Base-by-base conservation (phyloP, 495 filamentous ascomycete species). In the Aspergillus carlsbadensis region DNA sequence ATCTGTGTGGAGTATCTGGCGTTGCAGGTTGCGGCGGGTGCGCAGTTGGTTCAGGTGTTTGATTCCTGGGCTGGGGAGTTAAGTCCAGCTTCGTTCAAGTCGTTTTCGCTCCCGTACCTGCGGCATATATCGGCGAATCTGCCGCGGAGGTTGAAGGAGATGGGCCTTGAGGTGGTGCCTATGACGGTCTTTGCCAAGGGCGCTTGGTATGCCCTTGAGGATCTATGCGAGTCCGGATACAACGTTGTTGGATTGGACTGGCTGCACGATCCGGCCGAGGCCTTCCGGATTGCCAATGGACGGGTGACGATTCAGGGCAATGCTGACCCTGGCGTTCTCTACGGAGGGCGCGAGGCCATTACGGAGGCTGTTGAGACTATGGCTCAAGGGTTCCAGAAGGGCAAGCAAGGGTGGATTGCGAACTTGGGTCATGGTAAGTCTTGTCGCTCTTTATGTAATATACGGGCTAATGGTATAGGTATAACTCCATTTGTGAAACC, bases 111-210 rank as follows among this genome's bases (percentile, higher is more conserved):
- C 43, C 94, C 93, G 2, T 96, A 95, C 64, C 80, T 98, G 51
- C 80, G 81, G 14, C 84, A 92, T 61, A 98, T 98, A 52, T 86
- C 91, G 13, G 71, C 84, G 54, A 75, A 90, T 43, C 78, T 98
- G 13, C 93, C 93, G 0, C 77, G 72, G 52, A 80, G 83, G 29
- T 72, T 98, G 59, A 72, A 75, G 56, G 87, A 90, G 70, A 76
- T 95, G 64, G 84, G 84, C 0, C 65, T 92, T 42, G 87, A 92
- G 52, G 77, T 75, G 5, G 95, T 98, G 2, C 94, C 94, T 1
- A 97, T 98, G 94, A 94, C 90, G n/a, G 91, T 97, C 14, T 98
- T 98, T 70, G 91, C 94, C n/a, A 98, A 98, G 75, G 94, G 94
- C 4, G 92, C 94, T n/a, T 96, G 94, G 90, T 96, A 93, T 71